Conservation (phyloP, 306 rosid genomes). For the Casuarina equisetifolia region DNA sequence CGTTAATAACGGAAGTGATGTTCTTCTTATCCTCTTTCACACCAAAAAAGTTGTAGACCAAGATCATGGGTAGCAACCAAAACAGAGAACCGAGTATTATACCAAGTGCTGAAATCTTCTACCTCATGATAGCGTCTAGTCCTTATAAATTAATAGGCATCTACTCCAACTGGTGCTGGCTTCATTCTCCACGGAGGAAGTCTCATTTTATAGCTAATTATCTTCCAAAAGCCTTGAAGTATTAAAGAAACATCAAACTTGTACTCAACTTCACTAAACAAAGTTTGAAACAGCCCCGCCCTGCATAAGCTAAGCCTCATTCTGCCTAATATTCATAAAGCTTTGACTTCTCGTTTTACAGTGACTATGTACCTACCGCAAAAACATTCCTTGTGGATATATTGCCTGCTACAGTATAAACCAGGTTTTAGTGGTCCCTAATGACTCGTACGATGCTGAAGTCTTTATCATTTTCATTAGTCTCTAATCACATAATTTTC, state of each 20-base stretch:
- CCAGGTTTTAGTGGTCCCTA: neutral
- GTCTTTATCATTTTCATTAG: no score
- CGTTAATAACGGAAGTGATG: neutral
- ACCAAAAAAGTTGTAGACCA: neutral
- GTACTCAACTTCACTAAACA: neutral
- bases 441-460: neutral
- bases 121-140: no score
- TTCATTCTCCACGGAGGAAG: no score
- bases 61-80: neutral
- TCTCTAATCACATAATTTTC: neutral
- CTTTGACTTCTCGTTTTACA: conserved; percentile 3
- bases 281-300: neutral
- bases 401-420: neutral
- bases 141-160: no score
- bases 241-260: neutral
- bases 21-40: neutral
- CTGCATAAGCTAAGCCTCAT: neutral
- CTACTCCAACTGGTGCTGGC: no score
- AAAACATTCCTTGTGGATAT: neutral
- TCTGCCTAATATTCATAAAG: conserved; percentile 4
- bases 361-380: neutral
- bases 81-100: neutral
- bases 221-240: neutral
- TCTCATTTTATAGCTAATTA: neutral
- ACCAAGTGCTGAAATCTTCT: neutral